A percentile compares a stretch with the other conserved stretches of the same genome.
These are phyloP conservation scores for Neurospora terricola DNA, from an alignment of 495 filamentous ascomycete species.

Conservation along the genomic window DNA sequence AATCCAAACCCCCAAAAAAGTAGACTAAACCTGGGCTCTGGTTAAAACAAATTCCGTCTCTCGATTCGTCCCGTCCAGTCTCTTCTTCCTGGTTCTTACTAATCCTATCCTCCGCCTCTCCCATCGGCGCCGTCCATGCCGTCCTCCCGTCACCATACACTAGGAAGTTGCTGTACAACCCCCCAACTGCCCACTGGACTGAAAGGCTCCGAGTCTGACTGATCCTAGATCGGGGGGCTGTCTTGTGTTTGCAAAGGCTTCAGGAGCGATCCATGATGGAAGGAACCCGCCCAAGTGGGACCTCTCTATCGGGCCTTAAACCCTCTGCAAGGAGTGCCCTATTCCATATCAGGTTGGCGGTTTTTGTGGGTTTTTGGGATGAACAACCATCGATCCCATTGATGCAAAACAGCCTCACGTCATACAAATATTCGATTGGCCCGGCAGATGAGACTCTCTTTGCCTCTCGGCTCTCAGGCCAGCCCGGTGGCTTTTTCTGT, in stretches of 20 bases:
- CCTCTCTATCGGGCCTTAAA: background rate
- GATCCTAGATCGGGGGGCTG: background rate
- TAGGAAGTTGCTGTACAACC: background rate
- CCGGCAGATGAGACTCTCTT: background rate
- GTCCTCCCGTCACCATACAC: background rate
- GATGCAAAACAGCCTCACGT: background rate
- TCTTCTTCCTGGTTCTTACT: background rate
- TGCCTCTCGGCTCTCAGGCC: background rate
- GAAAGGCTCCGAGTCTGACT: background rate
- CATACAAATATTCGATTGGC: background rate
- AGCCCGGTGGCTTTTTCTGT: background rate
- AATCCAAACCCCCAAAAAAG: background rate
- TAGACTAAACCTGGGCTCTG: background rate
- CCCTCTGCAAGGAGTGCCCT: background rate
- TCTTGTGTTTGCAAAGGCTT: background rate
- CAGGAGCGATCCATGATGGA: background rate
- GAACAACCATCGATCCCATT: background rate
- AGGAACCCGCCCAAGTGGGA: background rate
- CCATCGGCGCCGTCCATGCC: background rate
- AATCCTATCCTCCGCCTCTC: background rate
- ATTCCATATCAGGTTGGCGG: background rate
- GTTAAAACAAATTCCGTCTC: background rate
- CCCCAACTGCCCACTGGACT: background rate
- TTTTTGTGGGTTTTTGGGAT: background rate
- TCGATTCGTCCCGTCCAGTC: background rate